A percentile compares a stretch with the other conserved stretches of the same genome.
phyloP scores from a whole-genome alignment of 257 asterid genomes.

The Capsicum rhomboideum region DNA sequence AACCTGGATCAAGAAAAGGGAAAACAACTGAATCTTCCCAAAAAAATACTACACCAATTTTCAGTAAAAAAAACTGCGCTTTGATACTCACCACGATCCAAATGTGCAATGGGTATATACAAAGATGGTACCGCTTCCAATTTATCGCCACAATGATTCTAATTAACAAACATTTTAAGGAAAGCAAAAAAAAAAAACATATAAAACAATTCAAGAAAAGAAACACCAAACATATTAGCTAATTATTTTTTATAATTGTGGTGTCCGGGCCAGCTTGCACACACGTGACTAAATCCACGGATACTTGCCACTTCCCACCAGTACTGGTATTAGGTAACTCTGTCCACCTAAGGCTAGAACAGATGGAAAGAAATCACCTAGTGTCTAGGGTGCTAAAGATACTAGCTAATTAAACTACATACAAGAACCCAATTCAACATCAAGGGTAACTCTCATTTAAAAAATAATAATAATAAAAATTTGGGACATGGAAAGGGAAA shows the following conservation, averaged over 20 bases:
- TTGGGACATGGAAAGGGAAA: too few species aligned
- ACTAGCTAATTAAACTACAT: not conserved
- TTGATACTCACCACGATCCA: constrained; percentile 83
- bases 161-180: constrained; percentile 27
- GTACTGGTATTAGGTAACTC: too few species aligned
- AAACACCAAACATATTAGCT: too few species aligned
- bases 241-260: too few species aligned
- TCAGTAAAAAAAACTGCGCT: not conserved
- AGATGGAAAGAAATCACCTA: too few species aligned
- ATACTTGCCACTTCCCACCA: too few species aligned
- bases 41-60: not conserved
- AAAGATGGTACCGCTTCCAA: constrained; percentile 77
- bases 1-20: constrained; percentile 35
- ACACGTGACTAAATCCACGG: too few species aligned
- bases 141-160: constrained; percentile 89
- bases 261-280: too few species aligned
- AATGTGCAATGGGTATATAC: constrained; percentile 81
- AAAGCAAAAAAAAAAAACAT: not conserved
- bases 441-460: not conserved
- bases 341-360: too few species aligned
- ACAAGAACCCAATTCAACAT: not conserved
- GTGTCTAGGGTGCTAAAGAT: too few species aligned
- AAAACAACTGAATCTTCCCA: not conserved
- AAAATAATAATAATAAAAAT: too few species aligned
- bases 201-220: not conserved